These are phyloP conservation scores for Stramenopiles sp. DNA, from an alignment of 352 stramenopile genomes.

Conservation along the genomic window DNA sequence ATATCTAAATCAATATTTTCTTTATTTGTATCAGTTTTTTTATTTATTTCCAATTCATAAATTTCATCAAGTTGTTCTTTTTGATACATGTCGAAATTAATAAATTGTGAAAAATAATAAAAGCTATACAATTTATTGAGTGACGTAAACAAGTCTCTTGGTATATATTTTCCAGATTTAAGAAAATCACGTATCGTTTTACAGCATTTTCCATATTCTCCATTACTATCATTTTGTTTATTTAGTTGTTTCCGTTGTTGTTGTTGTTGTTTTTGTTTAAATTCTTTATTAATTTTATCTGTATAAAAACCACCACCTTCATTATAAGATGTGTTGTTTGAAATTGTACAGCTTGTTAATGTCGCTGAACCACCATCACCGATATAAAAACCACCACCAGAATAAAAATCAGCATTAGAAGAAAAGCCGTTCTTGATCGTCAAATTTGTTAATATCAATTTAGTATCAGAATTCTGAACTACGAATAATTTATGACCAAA, in stretches of 20 bases:
- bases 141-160: slow-evolving; percentile 5
- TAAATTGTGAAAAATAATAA: slow-evolving; percentile 6
- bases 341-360: too few species aligned
- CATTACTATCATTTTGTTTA: slow-evolving; percentile 5
- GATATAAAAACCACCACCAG: too few species aligned
- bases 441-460: not conserved
- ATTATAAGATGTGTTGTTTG: too few species aligned
- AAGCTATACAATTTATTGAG: slow-evolving; percentile 7
- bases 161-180: slow-evolving; percentile 8
- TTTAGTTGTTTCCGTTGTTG: slow-evolving; percentile 6
- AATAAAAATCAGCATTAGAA: too few species aligned
- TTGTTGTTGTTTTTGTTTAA: slow-evolving; percentile 8
- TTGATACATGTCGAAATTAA: slow-evolving; percentile 5
- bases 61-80: slow-evolving; percentile 7
- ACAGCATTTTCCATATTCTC: slow-evolving; percentile 6
- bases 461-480: not conserved
- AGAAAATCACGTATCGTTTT: slow-evolving; percentile 7
- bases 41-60: slow-evolving; percentile 8
- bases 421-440: not conserved
- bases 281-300: slow-evolving; percentile 8
- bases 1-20: slow-evolving; percentile 8
- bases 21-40: slow-evolving; percentile 8
- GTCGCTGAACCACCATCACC: too few species aligned
- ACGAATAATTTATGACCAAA: not conserved
- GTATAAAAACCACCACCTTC: too few species aligned